These are phyloP conservation scores for Trichothecium sympodiale DNA, from an alignment of 2,329 filamentous ascomycete species.

Conservation along the genomic window DNA sequence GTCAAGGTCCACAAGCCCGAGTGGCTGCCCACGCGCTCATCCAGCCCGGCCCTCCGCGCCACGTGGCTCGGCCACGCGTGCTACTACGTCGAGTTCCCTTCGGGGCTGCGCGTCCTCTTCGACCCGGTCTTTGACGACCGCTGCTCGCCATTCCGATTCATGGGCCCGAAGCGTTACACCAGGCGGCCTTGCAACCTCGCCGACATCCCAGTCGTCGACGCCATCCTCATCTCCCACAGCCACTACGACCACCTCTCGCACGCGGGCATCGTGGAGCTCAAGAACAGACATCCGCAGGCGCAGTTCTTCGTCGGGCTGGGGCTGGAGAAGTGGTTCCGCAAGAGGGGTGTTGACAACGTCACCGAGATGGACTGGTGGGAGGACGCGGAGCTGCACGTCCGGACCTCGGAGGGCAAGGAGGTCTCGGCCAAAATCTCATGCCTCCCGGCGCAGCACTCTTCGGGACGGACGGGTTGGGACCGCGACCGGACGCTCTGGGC, in stretches of 20 bases:
- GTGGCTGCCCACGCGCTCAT: slow-evolving; percentile 48
- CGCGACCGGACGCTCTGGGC: slow-evolving; percentile 73
- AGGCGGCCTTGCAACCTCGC: slow-evolving; percentile 62
- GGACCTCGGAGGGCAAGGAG: slow-evolving; percentile 16
- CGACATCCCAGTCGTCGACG: slow-evolving; percentile 68
- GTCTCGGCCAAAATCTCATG: slow-evolving; percentile 67
- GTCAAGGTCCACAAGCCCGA: slow-evolving; percentile 55
- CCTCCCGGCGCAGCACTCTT: slow-evolving; percentile 76
- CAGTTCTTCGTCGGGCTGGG: slow-evolving; percentile 85
- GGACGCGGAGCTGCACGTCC: slow-evolving; percentile 59
- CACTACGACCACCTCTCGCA: slow-evolving; percentile 91
- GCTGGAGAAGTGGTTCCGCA: slow-evolving; percentile 70
- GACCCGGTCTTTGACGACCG: slow-evolving; percentile 87
- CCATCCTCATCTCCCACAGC: slow-evolving; percentile 74
- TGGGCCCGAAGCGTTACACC: slow-evolving; percentile 70
- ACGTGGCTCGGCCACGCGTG: slow-evolving; percentile 96
- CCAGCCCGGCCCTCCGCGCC: slow-evolving; percentile 48
- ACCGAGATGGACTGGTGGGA: slow-evolving; percentile 97
- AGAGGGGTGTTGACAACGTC: slow-evolving; percentile 59
- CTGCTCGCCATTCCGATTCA: slow-evolving; percentile 63
- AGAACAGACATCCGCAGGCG: slow-evolving; percentile 59
- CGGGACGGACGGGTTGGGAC: slow-evolving; percentile 58
- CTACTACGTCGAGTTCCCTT: slow-evolving; percentile 83
- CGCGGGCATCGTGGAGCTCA: slow-evolving; percentile 60
- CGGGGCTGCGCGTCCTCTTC: slow-evolving; percentile 78